Base-by-base conservation (phyloP, 176 grass and related monocot genomes). In the Carex littledalei region DNA sequence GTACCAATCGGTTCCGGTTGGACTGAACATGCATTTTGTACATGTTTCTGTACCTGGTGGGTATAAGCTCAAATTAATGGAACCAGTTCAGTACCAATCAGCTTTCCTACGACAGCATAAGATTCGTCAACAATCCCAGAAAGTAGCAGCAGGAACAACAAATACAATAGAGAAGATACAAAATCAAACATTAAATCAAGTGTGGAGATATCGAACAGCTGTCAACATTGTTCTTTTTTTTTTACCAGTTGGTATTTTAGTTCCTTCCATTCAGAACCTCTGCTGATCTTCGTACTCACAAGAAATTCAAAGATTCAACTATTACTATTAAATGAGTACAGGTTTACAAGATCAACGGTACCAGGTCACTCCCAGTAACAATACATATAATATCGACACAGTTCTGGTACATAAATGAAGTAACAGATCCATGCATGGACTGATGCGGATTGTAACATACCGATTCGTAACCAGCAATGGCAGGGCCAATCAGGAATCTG, bases 401-500 rank as follows among this genome's bases (percentile, higher is more conserved):
- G 14, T 32, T 78, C 74, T 78, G 50, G 74, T 78, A 57, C 12
- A 24, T 7, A 55, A 4, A 52, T 57, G 26, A 78, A 56, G 14
- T 78, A 57, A 14, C 50, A 57, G 14, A 56, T 78, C 74, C 52
- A 57, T 18, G 21, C 71, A 56, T 57, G 74, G 50, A 2, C 20
- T 57, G 21, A 3, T 2, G 78, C 34, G 17, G 61, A 18, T 20
- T 83, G 3, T 66, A 83, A 50, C 86, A 65, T 92, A 98, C 96
- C 52, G 89, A 84, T 17, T 98, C 96, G 5, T 95, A 98, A 81
- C 96, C 96, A 92, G 96, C 96, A 91, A 98, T 92, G n/a, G 90
- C 91, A 78, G 96, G 90, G 22, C 96, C 91, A n/a, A n/a, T n/a
- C n/a, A n/a, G n/a, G n/a, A 70, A 55, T 73, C 52, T 70, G 12